Conservation (phyloP, 345 rosid species). For the Brassica cretica region DNA sequence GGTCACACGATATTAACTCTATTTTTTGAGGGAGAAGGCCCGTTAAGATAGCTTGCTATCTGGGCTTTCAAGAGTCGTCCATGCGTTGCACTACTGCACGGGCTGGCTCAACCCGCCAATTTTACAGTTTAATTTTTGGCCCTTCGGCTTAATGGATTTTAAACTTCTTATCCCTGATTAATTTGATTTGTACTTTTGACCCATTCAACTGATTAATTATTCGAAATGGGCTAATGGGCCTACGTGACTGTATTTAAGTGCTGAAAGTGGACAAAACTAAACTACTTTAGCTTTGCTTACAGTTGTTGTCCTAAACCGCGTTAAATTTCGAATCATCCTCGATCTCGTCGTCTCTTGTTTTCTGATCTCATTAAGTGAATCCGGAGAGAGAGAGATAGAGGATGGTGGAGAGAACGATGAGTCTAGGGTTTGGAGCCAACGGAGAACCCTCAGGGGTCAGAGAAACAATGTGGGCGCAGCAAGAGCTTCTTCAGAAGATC, state of each 20-base stretch:
- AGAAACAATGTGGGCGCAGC: conserved; percentile 68
- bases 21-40: conserved; percentile 26
- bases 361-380: neutral
- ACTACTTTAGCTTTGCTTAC: conserved; percentile 17
- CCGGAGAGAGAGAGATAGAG: neutral
- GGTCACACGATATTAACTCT: conserved; percentile 38
- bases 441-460: conserved; percentile 46
- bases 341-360: neutral
- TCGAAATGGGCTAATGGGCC: neutral
- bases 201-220: neutral
- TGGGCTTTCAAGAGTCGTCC: conserved; percentile 8
- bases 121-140: neutral
- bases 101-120: conserved; percentile 23
- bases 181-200: too few relatives aligned
- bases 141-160: neutral
- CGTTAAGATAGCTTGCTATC: conserved; percentile 27
- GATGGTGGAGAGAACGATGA: conserved; percentile 50
- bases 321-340: neutral
- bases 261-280: neutral
- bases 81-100: conserved; percentile 33
- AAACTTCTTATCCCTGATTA: too few relatives aligned
- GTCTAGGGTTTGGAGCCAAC: conserved; percentile 40
- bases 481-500: conserved; percentile 77
- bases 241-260: neutral
- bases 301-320: conserved; percentile 9